Conservation (phyloP, 495 filamentous ascomycete species). For the Penicillium egyptiacum region DNA sequence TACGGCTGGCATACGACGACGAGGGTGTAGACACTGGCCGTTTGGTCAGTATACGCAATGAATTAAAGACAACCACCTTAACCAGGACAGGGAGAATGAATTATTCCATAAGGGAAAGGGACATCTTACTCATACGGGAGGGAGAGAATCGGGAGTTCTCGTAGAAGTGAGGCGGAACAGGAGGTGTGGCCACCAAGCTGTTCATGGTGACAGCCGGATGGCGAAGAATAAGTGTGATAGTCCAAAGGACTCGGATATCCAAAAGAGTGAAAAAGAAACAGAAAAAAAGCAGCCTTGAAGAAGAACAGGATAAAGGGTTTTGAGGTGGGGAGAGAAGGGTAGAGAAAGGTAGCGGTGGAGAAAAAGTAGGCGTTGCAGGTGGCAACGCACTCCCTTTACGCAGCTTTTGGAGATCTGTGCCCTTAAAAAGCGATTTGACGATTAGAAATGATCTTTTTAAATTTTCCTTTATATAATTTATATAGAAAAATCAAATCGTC, state of each 20-base stretch:
- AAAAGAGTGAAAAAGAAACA: conserved; percentile 23
- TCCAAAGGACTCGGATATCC: conserved; percentile 15
- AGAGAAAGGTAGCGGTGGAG: conserved; percentile 48
- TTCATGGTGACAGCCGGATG: conserved; percentile 58
- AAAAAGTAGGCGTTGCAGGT: conserved; percentile 42
- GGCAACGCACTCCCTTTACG: conserved; percentile 42
- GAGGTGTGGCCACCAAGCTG: conserved; percentile 61
- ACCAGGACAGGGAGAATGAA: background rate
- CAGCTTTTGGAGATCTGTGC: conserved; percentile 25
- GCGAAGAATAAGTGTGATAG: conserved; percentile 22
- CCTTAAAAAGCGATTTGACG: background rate
- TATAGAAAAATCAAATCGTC: background rate
- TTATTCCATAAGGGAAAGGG: conserved; percentile 4
- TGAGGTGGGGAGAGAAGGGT: conserved; percentile 41
- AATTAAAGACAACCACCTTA: background rate
- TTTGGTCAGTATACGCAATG: conserved; percentile 24
- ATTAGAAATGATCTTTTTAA: background rate
- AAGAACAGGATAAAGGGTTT: conserved; percentile 32
- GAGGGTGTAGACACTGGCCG: conserved; percentile 54
- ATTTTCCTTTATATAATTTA: background rate
- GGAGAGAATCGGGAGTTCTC: conserved; percentile 68
- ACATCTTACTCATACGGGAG: conserved; percentile 62
- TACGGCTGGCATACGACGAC: conserved; percentile 58
- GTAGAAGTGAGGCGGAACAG: conserved; percentile 76
- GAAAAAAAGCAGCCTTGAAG: conserved; percentile 27